Evolutionary conservation across 169 alveolate genomes (phyloP).

Genomic region (Plasmodium relictum): DNA sequence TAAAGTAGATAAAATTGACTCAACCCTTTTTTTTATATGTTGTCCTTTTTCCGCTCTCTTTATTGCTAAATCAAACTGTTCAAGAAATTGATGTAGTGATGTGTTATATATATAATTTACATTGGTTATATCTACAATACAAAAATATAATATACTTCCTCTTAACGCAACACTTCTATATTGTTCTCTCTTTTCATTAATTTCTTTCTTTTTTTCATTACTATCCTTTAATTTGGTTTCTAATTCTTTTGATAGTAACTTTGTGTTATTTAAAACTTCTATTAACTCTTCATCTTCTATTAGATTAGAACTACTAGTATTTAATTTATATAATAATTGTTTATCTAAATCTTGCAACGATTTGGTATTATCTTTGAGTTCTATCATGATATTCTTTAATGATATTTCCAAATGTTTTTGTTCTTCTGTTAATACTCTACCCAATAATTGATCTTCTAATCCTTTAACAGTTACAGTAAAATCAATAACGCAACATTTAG

Average conservation of each 20-base stretch:
- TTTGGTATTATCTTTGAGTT: conserved; percentile 94
- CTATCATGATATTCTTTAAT: conserved; percentile 92
- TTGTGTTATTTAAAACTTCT: conserved; percentile 94
- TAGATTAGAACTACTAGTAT: conserved; percentile 94
- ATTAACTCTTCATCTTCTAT: conserved; percentile 96
- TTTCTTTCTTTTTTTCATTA: conserved; percentile 89
- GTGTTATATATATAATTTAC: conserved; percentile 97
- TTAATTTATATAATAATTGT: conserved; percentile 94
- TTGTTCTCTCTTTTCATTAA: conserved; percentile 96
- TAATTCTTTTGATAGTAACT: conserved; percentile 94
- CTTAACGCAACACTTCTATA: conserved; percentile 97
- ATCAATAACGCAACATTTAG: conserved; percentile 96
- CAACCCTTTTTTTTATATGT: conserved; percentile 95
- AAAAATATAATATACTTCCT: conserved; percentile 95
- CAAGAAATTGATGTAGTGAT: conserved; percentile 95
- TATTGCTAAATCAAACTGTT: conserved; percentile 94
- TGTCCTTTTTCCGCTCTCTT: conserved; percentile 94
- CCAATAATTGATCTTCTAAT: conserved; percentile 97
- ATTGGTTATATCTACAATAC: conserved; percentile 94
- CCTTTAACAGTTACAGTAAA: conserved; percentile 96
- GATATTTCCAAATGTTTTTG: conserved; percentile 94
- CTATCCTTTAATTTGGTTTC: conserved; percentile 92
- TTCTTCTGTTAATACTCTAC: conserved; percentile 96
- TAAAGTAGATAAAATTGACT: conserved; percentile 40
- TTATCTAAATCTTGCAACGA: conserved; percentile 93